A percentile compares a stretch with the other conserved stretches of the same genome.
Conservation (phyloP, 108 stramenopile genomes). For the Cylindrotheca fusiformis region DNA sequence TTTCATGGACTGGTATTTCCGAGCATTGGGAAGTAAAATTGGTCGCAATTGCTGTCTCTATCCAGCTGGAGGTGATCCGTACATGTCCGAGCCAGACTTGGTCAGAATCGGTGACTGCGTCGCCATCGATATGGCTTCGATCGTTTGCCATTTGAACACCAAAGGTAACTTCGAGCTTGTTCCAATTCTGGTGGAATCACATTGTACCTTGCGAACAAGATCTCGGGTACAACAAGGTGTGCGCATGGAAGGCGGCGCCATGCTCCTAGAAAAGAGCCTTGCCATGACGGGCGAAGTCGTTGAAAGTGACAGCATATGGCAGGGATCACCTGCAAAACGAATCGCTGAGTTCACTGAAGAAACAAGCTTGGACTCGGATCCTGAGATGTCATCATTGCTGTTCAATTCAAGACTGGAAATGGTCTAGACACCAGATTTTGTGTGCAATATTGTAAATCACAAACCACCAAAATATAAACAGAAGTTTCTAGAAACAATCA, state of each 20-base stretch:
- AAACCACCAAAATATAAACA: no score
- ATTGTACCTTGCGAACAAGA: slow-evolving; percentile 39
- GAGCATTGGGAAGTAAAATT: slow-evolving; percentile 33
- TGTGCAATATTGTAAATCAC: no score
- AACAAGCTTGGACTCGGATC: no score
- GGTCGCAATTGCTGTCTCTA: slow-evolving; percentile 58
- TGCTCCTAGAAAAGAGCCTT: slow-evolving; percentile 61
- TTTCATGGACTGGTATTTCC: slow-evolving; percentile 40
- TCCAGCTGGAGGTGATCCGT: slow-evolving; percentile 56
- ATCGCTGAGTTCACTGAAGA: background rate
- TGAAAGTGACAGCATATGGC: slow-evolving; percentile 57
- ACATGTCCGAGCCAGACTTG: slow-evolving; percentile 64
- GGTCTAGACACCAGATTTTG: no score
- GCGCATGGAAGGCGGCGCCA: slow-evolving; percentile 45
- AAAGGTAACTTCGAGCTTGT: slow-evolving; percentile 58
- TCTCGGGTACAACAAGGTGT: slow-evolving; percentile 54
- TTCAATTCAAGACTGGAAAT: no score
- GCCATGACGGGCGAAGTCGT: slow-evolving; percentile 60
- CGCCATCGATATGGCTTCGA: slow-evolving; percentile 52
- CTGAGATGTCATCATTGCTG: no score
- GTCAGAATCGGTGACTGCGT: slow-evolving; percentile 52
- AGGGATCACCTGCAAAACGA: slow-evolving; percentile 49
- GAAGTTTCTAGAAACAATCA: no score
- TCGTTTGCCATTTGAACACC: slow-evolving; percentile 64
- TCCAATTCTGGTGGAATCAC: slow-evolving; percentile 40